A percentile compares a stretch with the other conserved stretches of the same genome.
These are phyloP conservation scores for Castanospermum australe DNA, from an alignment of 306 rosid genomes.

Conservation along the genomic window DNA sequence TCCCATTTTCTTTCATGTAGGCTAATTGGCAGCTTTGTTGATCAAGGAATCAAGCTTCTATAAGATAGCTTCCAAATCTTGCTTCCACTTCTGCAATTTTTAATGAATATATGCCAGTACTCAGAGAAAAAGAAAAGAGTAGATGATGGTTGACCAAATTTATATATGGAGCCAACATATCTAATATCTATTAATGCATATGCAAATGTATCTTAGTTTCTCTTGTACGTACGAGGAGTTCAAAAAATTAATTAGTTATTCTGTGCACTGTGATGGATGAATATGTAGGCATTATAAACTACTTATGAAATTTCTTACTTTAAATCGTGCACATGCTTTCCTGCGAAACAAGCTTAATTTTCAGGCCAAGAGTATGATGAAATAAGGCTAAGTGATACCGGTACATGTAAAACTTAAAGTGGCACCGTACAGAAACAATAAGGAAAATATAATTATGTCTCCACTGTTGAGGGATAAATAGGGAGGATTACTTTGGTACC, in stretches of 20 bases:
- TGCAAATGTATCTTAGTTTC: too few relatives aligned
- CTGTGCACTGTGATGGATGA: not conserved
- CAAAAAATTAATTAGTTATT: not conserved
- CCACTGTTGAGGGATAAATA: not conserved
- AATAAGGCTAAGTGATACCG: not conserved
- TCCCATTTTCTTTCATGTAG: not conserved
- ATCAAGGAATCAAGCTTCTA: conserved; percentile 18
- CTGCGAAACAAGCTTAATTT: not conserved
- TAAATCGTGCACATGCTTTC: not conserved
- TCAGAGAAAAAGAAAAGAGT: not conserved
- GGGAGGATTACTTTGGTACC: too few relatives aligned
- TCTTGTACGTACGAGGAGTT: not conserved
- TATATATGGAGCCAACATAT: not conserved
- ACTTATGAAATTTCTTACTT: not conserved
- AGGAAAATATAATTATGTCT: not conserved
- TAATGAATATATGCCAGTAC: not conserved
- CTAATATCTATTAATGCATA: too few relatives aligned
- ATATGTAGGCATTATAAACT: not conserved
- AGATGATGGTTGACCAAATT: not conserved
- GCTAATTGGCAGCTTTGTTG: not conserved
- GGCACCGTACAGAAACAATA: not conserved
- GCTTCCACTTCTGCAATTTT: not conserved
- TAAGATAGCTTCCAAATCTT: not conserved
- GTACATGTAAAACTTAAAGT: not conserved
- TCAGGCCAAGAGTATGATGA: not conserved